Evolutionary conservation across 805 yeast species (phyloP), one percentile per base, ranked within the genome.

Genomic region (Saccharomycopsis fibuligera): DNA sequence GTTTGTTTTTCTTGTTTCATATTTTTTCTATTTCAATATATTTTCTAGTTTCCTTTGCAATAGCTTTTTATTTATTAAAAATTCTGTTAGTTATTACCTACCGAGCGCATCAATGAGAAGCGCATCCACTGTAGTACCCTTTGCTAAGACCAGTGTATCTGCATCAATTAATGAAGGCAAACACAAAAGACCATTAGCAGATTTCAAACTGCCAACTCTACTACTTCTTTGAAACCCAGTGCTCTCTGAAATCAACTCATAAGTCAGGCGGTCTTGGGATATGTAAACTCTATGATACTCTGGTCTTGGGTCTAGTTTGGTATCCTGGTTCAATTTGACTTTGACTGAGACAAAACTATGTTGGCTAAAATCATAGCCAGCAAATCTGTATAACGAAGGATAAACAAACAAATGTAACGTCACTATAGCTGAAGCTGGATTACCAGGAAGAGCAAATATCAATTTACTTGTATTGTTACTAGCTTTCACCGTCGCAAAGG

Each of bases 191-290:
- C 70, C 77, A 56, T 75, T 74, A 1, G 79, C 75, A 0, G 67
- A 65, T n/a, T 61, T 67, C 58, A 76, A 63, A 21, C 77, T 70
- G 1, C 70, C 73, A 9, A 76, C 68, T 19, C 76, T 58, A 47
- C 77, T 70, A 49, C 78, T 73, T 48, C 81, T 59, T 54, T 76
- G 81, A 50, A 67, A 66, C 1, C 81, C 81, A 0, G 80, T 74
- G 12, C 68, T 64, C 21, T 56, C 53, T 3, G 78, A 77, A 2
- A 62, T 49, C 40, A 73, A 55, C 4, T 67, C 63, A 3, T 29
- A 41, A 2, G 46, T 50, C 1, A 48, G 44, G 17, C 17, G 8
- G 8, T 45, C 47, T 37, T 68, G 73, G 9, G 45, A 48, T 4
- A 72, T 59, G 10, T 46, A 44, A 2, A 68, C 79, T 17, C 81